These are phyloP conservation scores for Aspergillus incahuasiensis DNA, from an alignment of 495 filamentous ascomycete genomes.

Conservation along the genomic window DNA sequence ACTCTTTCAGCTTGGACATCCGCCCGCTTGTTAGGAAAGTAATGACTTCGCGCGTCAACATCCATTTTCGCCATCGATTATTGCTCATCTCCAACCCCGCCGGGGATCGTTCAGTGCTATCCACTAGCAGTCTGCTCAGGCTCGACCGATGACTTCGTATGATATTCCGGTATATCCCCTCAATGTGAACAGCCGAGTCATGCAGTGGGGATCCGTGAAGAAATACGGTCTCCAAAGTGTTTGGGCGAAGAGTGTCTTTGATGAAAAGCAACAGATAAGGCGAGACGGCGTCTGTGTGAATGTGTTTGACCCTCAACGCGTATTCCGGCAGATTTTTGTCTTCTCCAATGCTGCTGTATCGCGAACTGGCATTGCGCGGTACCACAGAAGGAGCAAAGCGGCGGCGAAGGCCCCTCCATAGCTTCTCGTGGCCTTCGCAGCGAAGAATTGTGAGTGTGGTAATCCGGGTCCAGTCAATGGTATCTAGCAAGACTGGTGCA, in stretches of 20 bases:
- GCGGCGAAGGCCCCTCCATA: conserved; percentile 76
- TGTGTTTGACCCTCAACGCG: conserved; percentile 66
- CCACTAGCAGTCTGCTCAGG: conserved; percentile 72
- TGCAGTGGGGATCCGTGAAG: conserved; percentile 67
- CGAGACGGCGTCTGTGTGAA: conserved; percentile 82
- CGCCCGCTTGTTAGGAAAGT: conserved; percentile 76
- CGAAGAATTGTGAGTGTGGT: conserved; percentile 78
- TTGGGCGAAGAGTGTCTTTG: conserved; percentile 78
- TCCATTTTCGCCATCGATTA: conserved; percentile 67
- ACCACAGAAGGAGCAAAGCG: conserved; percentile 59
- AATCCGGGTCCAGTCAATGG: conserved; percentile 75
- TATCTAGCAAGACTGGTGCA: conserved; percentile 60
- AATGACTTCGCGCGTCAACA: conserved; percentile 67
- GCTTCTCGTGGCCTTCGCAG: conserved; percentile 69
- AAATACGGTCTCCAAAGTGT: conserved; percentile 79
- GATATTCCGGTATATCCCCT: conserved; percentile 69
- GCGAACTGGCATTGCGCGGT: conserved; percentile 17
- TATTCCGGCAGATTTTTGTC: conserved; percentile 47
- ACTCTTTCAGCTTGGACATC: conserved; percentile 71
- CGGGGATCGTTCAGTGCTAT: conserved; percentile 55
- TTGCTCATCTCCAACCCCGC: conserved; percentile 29
- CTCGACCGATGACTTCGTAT: conserved; percentile 69
- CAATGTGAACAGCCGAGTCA: conserved; percentile 58
- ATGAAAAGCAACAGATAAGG: conserved; percentile 74
- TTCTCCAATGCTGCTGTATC: conserved; percentile 17